Evolutionary conservation across 2,329 filamentous ascomycete species (phyloP), one percentile per base, ranked within the genome.

Genomic region (Calonectria hongkongensis): DNA sequence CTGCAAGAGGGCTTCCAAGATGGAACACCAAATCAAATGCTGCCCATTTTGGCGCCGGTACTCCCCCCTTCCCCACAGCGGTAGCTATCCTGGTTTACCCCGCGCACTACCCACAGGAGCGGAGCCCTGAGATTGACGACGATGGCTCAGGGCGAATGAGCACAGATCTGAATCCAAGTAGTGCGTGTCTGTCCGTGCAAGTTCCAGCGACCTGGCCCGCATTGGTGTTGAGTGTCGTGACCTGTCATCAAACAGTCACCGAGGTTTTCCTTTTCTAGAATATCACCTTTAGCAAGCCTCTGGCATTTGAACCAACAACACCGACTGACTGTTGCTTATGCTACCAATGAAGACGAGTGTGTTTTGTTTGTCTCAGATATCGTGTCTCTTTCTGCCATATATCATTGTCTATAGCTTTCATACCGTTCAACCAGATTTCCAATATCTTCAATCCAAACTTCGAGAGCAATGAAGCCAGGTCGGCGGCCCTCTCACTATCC

Each of bases 1-100:
- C 6, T 30, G 12, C 16, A 54, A 25, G 30, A 25, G 43, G 43
- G 8, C 18, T 30, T 62, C 36, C 25, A 30, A 64, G 33, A 36
- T 9, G 30, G 43, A 62, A 70, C 48, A 60, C 25, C 48, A 27
- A 25, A 39, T 47, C 67, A 25, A n/a, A n/a, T 30, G 47, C 36
- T 54, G 58, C 43, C 67, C 58, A 47, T 56, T 50, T 58, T 25
- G 60, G 50, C 50, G 50, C 21, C 56, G 39, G 58, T 6, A 41
- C 41, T 13, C 2, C 41, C n/a, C 28, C 18, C 18, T 75, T 73
- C 71, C 64, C 76, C 70, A 76, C 76, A 74, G 54, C 60, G 28
- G 50, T 68, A 74, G 41, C 50, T 74, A 51, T n/a, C 47, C 54
- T n/a, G 36, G 63, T 43, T 67, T 67, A 67, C 65, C 48, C 48